These are phyloP conservation scores for Colletotrichum abscissum DNA, from an alignment of 2,329 filamentous ascomycete genomes.

Conservation along the genomic window DNA sequence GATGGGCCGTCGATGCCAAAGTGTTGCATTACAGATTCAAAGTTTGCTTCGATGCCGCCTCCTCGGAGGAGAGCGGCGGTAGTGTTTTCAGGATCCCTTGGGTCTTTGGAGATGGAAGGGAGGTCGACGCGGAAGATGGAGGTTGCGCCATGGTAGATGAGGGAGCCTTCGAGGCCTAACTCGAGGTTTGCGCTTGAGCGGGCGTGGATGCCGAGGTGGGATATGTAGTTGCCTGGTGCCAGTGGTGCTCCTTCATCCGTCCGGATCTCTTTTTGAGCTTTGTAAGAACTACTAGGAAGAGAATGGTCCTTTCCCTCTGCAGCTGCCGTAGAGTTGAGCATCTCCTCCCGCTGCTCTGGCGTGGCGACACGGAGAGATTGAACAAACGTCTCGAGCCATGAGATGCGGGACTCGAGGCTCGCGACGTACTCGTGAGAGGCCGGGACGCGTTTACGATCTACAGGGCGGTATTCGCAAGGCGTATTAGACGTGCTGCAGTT, in stretches of 20 bases:
- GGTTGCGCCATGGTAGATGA: conserved; percentile 38
- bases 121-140: conserved; percentile 41
- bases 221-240: background rate
- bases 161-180: conserved; percentile 32
- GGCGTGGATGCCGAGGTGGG: background rate
- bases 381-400: conserved; percentile 36
- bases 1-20: conserved; percentile 39
- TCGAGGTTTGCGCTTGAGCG: conserved; percentile 8
- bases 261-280: background rate
- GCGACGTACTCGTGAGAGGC: conserved; percentile 33
- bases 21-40: conserved; percentile 38
- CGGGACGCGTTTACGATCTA: conserved; percentile 30
- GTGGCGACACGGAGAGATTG: conserved; percentile 19
- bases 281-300: background rate
- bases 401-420: conserved; percentile 29
- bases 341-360: conserved; percentile 15
- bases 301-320: background rate
- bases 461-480: conserved; percentile 35
- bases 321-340: conserved; percentile 31
- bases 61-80: conserved; percentile 2
- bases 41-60: conserved; percentile 28
- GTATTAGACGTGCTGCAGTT: conserved; percentile 19
- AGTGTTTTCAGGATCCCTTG: background rate
- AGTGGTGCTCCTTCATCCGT: background rate
- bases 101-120: background rate